Percentiles rank a stretch among this genome's conserved stretches.
phyloP scores from a whole-genome alignment of 1,139 yeast genomes.

The Chernovozyma sophiae-reginae region DNA sequence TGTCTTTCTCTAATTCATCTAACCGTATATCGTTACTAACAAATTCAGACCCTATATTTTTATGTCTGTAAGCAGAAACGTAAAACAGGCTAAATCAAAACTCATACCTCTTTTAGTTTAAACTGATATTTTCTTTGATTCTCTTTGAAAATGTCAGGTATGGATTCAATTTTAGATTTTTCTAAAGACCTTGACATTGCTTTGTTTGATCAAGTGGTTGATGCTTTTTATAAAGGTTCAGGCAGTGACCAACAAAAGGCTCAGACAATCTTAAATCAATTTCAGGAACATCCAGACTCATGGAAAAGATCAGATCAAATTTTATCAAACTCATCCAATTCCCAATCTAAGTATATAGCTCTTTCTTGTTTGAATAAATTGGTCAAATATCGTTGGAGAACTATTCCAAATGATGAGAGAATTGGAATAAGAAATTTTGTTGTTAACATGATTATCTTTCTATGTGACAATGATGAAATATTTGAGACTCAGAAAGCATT shows the following conservation, averaged over 20 bases:
- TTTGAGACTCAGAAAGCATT: constrained; percentile 76
- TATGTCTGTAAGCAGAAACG: no score
- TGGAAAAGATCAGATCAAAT: constrained; percentile 95
- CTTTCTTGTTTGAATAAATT: constrained; percentile 84
- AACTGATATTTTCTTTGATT: neutral
- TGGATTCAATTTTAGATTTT: constrained; percentile 90
- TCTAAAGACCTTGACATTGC: constrained; percentile 76
- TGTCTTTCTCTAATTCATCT: no score
- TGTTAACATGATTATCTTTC: constrained; percentile 87
- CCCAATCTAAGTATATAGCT: constrained; percentile 92
- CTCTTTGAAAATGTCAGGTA: constrained; percentile 17
- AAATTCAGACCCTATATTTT: no score
- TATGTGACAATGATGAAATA: constrained; percentile 81
- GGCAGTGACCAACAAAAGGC: constrained; percentile 83
- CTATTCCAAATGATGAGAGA: constrained; percentile 80
- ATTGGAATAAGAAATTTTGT: constrained; percentile 84
- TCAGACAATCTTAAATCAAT: constrained; percentile 75
- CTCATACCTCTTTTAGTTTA: no score
- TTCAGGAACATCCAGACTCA: constrained; percentile 92
- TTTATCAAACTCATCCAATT: constrained; percentile 68
- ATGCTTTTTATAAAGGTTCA: constrained; percentile 78
- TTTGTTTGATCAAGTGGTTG: constrained; percentile 79
- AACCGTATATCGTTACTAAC: no score
- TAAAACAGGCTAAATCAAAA: no score
- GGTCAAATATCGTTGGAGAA: constrained; percentile 90